Conservation (phyloP, 495 filamentous ascomycete species). For the Penicillium simplicissimum region DNA sequence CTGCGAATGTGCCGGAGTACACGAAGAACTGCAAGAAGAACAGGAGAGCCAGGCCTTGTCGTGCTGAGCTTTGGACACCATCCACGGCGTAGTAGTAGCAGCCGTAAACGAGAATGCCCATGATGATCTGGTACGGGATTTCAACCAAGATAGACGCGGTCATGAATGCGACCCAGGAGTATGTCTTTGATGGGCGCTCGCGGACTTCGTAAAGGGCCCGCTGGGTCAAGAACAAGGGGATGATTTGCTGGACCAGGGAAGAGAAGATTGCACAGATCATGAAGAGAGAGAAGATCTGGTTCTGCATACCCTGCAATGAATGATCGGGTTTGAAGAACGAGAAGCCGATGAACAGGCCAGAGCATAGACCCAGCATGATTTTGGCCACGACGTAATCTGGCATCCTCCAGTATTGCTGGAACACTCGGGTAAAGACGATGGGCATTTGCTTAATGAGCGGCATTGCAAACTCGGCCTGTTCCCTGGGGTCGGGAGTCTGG, state of each 20-base stretch:
- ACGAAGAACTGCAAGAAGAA: conserved; percentile 4
- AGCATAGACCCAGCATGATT: conserved; percentile 34
- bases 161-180: conserved; percentile 71
- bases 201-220: conserved; percentile 67
- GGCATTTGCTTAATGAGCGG: conserved; percentile 47
- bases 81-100: conserved; percentile 13
- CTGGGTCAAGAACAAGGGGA: conserved; percentile 64
- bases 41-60: neutral
- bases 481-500: neutral
- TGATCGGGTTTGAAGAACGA: conserved; percentile 52
- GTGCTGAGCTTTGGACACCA: neutral
- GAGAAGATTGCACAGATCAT: conserved; percentile 59
- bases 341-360: conserved; percentile 62
- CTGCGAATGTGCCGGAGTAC: conserved; percentile 5
- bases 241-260: conserved; percentile 56
- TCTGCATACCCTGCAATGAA: conserved; percentile 51
- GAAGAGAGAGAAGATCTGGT: conserved; percentile 59
- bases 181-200: conserved; percentile 65
- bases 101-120: conserved; percentile 43
- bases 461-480: conserved; percentile 47
- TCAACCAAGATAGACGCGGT: conserved; percentile 62
- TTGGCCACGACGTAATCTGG: conserved; percentile 47
- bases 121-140: conserved; percentile 47
- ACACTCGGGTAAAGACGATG: conserved; percentile 44
- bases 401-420: conserved; percentile 55